Percentiles rank a stretch among this genome's conserved stretches.
Conservation (phyloP, 257 asterid genomes). For the Solanum gracilifrons region DNA sequence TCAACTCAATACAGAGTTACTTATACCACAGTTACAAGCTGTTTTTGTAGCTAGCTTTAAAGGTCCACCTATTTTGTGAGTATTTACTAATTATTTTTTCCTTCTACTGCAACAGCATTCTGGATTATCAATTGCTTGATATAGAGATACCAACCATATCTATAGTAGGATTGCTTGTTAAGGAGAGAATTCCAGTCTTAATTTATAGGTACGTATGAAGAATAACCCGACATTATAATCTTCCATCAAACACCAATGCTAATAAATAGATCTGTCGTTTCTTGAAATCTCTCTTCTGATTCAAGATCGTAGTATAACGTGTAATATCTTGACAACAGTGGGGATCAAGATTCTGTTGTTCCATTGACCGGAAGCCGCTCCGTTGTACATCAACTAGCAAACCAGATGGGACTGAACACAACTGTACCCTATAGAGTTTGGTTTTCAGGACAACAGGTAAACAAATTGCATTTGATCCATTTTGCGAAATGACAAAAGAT, state of each 20-base stretch:
- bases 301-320: not conserved
- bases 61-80: not conserved
- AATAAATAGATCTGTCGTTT: not conserved
- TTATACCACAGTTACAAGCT: not conserved
- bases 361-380: conserved; percentile 61
- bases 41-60: not conserved
- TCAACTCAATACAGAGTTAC: not conserved
- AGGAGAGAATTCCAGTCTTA: conserved; percentile 40
- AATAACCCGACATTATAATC: not conserved
- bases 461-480: not conserved
- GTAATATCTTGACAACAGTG: conserved; percentile 17
- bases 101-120: conserved; percentile 19
- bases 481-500: not conserved
- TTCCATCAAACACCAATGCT: not conserved
- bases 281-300: not conserved
- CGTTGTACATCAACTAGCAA: conserved; percentile 35
- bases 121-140: conserved; percentile 54
- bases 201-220: conserved; percentile 39
- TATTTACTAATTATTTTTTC: not conserved
- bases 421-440: conserved; percentile 50
- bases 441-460: conserved; percentile 61
- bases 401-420: conserved; percentile 32
- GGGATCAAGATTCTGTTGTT: conserved; percentile 72
- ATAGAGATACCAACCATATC: conserved; percentile 52
- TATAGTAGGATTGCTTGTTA: conserved; percentile 39